Percentiles rank a stretch among this genome's conserved stretches.
phyloP scores from a whole-genome alignment of 192 early-diverging fungal species.

The Hyaloraphidium curvatum region DNA sequence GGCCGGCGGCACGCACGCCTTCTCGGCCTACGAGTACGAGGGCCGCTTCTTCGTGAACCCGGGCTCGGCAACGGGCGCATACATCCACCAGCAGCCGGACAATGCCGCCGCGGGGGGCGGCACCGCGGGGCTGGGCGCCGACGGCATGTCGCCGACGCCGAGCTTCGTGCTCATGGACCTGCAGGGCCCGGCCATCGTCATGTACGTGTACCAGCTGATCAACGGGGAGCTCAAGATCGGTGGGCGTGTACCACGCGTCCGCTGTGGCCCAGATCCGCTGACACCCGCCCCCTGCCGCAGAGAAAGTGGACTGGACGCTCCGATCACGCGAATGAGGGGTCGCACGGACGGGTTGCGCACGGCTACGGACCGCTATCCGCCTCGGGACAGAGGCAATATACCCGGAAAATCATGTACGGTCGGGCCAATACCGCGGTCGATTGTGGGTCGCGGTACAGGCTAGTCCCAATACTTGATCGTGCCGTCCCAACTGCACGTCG shows the following conservation, averaged over 20 bases:
- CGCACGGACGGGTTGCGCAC: no score
- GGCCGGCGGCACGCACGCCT: constrained; percentile 70
- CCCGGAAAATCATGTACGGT: no score
- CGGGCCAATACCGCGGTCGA: no score
- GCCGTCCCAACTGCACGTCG: constrained; percentile 89
- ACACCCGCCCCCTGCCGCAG: no score
- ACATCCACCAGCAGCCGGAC: constrained; percentile 12
- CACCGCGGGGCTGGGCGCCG: constrained; percentile 2
- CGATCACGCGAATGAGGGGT: no score
- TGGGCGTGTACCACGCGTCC: no score
- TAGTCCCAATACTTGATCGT: constrained; percentile 63
- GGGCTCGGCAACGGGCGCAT: constrained; percentile 86
- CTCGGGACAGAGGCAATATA: no score
- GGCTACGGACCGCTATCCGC: no score
- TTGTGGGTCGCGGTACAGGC: no score
- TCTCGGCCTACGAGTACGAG: constrained; percentile 80
- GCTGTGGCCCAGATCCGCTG: no score
- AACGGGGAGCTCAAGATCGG: constrained; percentile 82
- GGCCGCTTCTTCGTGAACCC: constrained; percentile 88
- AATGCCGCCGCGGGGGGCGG: constrained; percentile 7
- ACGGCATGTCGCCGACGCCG: constrained; percentile 41
- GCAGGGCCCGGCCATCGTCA: constrained; percentile 44
- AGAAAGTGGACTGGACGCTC: no score
- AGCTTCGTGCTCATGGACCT: constrained; percentile 96
- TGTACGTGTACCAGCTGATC: constrained; percentile 88